These are phyloP conservation scores for Trichothecium roseum DNA, from an alignment of 2,329 filamentous ascomycete species.

Conservation along the genomic window DNA sequence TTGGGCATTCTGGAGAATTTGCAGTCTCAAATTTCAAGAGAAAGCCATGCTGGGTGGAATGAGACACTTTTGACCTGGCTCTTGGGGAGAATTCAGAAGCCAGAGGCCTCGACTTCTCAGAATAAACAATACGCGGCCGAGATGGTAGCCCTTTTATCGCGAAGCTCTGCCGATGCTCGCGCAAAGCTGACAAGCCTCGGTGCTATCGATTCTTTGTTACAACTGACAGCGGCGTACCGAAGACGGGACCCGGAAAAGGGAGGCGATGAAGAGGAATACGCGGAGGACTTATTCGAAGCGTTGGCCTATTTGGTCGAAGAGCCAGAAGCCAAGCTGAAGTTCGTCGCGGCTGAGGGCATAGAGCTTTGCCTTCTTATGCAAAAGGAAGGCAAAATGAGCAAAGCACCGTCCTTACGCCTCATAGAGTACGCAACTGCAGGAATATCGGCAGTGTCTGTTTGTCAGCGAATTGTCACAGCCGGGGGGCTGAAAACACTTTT, in stretches of 20 bases:
- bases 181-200: conserved; percentile 53
- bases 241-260: conserved; percentile 78
- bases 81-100: conserved; percentile 57
- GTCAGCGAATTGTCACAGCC: conserved; percentile 67
- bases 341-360: conserved; percentile 82
- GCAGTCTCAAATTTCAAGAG: conserved; percentile 40
- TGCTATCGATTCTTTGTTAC: conserved; percentile 69
- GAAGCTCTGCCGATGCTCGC: conserved; percentile 60
- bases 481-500: conserved; percentile 80
- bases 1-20: conserved; percentile 79
- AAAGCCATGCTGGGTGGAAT: conserved; percentile 23
- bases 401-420: conserved; percentile 64
- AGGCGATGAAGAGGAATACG: conserved; percentile 85
- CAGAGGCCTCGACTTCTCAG: conserved; percentile 62
- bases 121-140: conserved; percentile 96
- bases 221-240: conserved; percentile 75
- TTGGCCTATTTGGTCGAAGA: conserved; percentile 74
- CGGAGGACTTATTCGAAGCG: conserved; percentile 86
- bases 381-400: conserved; percentile 77
- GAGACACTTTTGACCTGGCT: conserved; percentile 67
- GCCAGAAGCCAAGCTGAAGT: conserved; percentile 62
- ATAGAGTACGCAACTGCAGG: conserved; percentile 68
- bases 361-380: conserved; percentile 90
- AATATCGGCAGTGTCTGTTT: conserved; percentile 47
- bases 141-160: conserved; percentile 78